phyloP scores from a whole-genome alignment of 192 early-diverging fungal genomes.

The Gamsiella multidivaricata region DNA sequence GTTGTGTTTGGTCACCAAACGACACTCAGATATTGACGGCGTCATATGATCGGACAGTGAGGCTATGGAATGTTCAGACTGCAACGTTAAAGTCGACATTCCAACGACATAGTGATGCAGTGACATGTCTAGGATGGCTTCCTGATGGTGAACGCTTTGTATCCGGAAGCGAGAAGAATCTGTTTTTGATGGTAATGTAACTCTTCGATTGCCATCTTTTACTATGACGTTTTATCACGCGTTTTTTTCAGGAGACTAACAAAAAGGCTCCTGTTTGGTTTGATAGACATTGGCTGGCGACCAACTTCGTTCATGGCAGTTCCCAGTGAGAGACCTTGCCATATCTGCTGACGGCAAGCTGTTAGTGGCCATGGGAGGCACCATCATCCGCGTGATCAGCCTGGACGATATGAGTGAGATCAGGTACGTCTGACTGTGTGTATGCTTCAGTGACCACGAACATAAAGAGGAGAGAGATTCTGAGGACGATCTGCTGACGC shows the following conservation, averaged over 20 bases:
- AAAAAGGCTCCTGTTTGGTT: background rate
- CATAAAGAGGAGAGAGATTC: no score
- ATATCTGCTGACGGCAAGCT: conserved; percentile 74
- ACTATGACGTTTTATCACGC: background rate
- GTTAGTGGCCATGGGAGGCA: conserved; percentile 54
- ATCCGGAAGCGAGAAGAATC: conserved; percentile 85
- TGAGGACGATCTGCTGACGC: no score
- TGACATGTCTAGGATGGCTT: conserved; percentile 89
- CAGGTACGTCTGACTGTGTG: conserved; percentile 4
- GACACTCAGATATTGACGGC: conserved; percentile 78
- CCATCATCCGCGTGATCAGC: conserved; percentile 37
- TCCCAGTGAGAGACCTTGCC: conserved; percentile 63
- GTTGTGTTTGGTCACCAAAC: conserved; percentile 93
- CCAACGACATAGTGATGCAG: conserved; percentile 76
- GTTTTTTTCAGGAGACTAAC: background rate
- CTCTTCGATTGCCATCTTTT: background rate
- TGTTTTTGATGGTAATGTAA: conserved; percentile 76
- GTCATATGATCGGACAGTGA: conserved; percentile 83
- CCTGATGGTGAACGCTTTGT: conserved; percentile 87
- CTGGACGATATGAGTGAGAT: conserved; percentile 39
- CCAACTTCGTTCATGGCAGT: conserved; percentile 68
- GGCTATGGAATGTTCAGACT: conserved; percentile 85
- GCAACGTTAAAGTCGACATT: conserved; percentile 71
- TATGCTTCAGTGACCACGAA: no score
- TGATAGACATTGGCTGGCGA: conserved; percentile 56